phyloP scores from a whole-genome alignment of 2,329 filamentous ascomycete genomes.

The Boeremia exigua region DNA sequence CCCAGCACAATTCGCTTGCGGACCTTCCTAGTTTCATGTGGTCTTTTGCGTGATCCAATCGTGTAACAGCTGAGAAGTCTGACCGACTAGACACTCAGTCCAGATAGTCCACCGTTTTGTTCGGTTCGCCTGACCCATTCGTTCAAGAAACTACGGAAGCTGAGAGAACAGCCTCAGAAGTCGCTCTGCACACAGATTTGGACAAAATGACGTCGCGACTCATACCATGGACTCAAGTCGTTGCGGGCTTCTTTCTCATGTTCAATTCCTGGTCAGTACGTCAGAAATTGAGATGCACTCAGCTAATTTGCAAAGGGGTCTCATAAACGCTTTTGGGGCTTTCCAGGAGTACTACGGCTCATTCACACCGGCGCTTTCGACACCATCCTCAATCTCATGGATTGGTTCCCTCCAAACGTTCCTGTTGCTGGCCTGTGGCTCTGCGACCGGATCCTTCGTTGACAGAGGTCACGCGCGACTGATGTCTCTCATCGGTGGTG shows the following conservation, averaged over 20 bases:
- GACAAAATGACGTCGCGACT: neutral
- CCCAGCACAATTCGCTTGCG: neutral
- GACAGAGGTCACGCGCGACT: constrained; percentile 18
- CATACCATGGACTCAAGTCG: constrained; percentile 15
- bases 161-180: neutral
- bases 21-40: neutral
- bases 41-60: neutral
- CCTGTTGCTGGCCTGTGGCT: constrained; percentile 18
- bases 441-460: constrained; percentile 20
- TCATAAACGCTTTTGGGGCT: constrained; percentile 32
- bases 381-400: constrained; percentile 55
- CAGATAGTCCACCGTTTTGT: neutral
- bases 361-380: constrained; percentile 19
- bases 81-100: neutral
- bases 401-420: constrained; percentile 50
- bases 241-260: constrained; percentile 21
- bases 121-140: neutral
- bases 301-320: constrained; percentile 13
- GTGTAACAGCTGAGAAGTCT: neutral
- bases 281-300: neutral
- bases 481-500: constrained; percentile 38
- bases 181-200: neutral
- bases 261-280: constrained; percentile 21
- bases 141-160: neutral
- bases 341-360: constrained; percentile 38